A percentile compares a stretch with the other conserved stretches of the same genome.
Evolutionary conservation across 179 eudicot genomes (phyloP).

Genomic region (Spinacia oleracea): DNA sequence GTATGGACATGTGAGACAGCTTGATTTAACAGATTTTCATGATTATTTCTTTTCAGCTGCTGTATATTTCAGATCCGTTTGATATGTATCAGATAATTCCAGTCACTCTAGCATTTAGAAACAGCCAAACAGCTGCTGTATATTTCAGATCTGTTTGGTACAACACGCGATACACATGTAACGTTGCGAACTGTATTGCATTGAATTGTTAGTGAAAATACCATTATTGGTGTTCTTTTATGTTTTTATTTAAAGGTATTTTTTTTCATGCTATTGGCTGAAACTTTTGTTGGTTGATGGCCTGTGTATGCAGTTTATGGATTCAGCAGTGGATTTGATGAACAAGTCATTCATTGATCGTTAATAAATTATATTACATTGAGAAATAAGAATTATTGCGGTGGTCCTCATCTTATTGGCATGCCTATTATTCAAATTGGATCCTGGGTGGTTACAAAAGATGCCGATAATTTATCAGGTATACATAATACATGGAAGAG

Average conservation of each 20-base stretch:
- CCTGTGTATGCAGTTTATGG: conserved; percentile 68
- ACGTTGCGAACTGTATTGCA: no score
- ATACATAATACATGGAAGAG: conserved; percentile 13
- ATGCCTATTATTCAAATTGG: neutral
- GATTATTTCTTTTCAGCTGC: neutral
- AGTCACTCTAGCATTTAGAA: no score
- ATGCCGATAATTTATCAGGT: conserved; percentile 19
- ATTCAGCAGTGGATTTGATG: conserved; percentile 85
- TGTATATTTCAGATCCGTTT: no score
- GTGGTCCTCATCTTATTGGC: conserved; percentile 11
- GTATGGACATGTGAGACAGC: neutral
- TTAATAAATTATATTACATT: conserved; percentile 11
- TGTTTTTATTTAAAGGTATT: no score
- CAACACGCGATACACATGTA: no score
- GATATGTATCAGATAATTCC: no score
- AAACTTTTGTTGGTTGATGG: neutral
- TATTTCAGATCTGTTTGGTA: no score
- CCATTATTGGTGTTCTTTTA: no score
- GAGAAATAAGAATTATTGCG: neutral
- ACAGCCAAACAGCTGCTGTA: no score
- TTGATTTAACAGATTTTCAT: neutral
- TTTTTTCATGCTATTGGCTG: neutral
- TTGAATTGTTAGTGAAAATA: no score
- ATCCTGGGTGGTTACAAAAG: conserved; percentile 14
- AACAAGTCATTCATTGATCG: conserved; percentile 71